Base-by-base conservation (phyloP, 495 filamentous ascomycete genomes). In the Friedmanniomyces endolithicus region DNA sequence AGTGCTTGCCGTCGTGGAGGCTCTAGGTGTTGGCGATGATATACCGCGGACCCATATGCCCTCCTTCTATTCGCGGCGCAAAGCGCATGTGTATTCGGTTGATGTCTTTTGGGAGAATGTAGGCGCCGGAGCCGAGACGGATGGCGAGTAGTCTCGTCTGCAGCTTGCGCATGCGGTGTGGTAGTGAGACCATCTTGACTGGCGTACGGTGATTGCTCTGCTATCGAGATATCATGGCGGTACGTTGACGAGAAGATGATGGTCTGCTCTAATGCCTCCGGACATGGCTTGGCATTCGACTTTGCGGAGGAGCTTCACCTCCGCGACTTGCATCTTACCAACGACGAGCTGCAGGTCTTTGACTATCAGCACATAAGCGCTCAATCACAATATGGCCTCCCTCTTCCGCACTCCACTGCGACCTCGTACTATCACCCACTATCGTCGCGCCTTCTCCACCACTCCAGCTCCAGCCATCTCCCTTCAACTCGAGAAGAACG, bases 31-130 rank as follows among this genome's bases (percentile, higher is more conserved):
- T 8, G 24, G 39, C n/a, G 31, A 55, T 20, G 17, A 58, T 73
- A 49, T 70, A 88, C 85, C 86, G 84, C 33, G 92, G 80, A 23
- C 90, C 90, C 65, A 85, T 75, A 68, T 94, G 86, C 22, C 86
- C 86, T 29, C 76, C 75, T 17, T 78, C 71, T 52, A 80, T 75
- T 59, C 77, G 83, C 39, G 62, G 61, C 14, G 84, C 81, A 67
- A 94, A 95, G 59, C 85, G 80, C 64, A 98, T 69, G 70, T 90
- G 85, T 66, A 98, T 83, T 55, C 84, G 75, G 53, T 85, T 84
- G 48, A 98, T 81, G 58, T 90, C 82, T 46, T 78, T 77, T 1
- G 88, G 85, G 34, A 98, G 74, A 59, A 86, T 72, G 16, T 84
- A 84, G 22, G 92, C 90, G 34, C 90, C 92, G 39, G 83, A 81